phyloP scores from a whole-genome alignment of 202 grass and related monocot genomes.

The Bolboschoenoplectus hybrid region DNA sequence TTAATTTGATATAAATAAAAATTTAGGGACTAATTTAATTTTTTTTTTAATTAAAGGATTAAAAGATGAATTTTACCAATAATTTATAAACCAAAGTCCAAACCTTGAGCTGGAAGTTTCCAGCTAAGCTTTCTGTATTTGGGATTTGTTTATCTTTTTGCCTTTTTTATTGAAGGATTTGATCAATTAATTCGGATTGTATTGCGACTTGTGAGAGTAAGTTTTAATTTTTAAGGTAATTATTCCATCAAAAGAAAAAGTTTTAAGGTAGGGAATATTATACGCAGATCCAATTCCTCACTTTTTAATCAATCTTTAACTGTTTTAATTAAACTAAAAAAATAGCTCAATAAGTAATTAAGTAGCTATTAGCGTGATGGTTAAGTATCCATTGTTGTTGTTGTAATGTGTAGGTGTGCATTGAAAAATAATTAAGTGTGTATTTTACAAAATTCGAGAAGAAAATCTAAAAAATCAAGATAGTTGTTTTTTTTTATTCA shows the following conservation, averaged over 20 bases:
- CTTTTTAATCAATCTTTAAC: too few species aligned
- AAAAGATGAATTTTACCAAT: background rate
- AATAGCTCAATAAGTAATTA: too few species aligned
- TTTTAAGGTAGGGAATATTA: background rate
- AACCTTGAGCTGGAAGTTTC: background rate
- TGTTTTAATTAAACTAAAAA: too few species aligned
- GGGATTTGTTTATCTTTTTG: background rate
- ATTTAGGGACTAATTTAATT: too few species aligned
- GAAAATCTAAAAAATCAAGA: background rate
- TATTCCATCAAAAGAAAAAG: background rate
- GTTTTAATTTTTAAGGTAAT: too few species aligned
- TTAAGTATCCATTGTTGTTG: background rate
- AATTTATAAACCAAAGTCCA: background rate
- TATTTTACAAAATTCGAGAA: background rate
- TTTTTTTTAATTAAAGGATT: too few species aligned
- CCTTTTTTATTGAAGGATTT: background rate
- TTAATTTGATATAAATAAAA: too few species aligned
- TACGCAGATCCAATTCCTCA: background rate
- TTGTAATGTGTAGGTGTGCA: background rate
- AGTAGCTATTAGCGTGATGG: background rate
- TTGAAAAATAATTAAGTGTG: too few species aligned
- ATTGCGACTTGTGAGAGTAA: background rate
- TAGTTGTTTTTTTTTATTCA: background rate
- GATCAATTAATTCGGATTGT: background rate
- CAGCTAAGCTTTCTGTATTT: background rate